Evolutionary conservation across 352 stramenopile genomes (phyloP).

Genomic region (Globisporangium abappressorium): DNA sequence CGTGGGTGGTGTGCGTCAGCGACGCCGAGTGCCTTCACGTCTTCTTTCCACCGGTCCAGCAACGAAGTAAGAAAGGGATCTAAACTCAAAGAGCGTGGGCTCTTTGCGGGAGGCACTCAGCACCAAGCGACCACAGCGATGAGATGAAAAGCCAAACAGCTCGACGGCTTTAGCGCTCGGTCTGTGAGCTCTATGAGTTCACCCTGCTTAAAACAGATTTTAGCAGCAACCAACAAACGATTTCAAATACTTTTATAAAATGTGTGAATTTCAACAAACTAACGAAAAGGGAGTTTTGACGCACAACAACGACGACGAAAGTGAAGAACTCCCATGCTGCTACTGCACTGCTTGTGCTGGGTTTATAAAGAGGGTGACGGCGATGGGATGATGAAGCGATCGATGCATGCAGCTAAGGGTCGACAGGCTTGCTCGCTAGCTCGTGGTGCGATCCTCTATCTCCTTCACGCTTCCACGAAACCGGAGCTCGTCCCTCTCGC

Average conservation of each 20-base stretch:
- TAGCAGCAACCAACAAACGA: too few relatives aligned
- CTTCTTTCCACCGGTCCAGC: too few relatives aligned
- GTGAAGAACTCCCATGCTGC: not conserved
- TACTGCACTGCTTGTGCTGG: not conserved
- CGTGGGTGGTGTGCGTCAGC: not conserved
- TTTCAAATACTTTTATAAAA: not conserved
- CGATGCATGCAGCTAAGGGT: not conserved
- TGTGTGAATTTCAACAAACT: not conserved
- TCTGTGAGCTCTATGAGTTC: too few relatives aligned
- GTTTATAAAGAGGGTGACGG: not conserved
- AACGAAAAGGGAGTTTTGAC: not conserved
- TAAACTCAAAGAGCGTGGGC: too few relatives aligned
- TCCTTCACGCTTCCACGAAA: not conserved
- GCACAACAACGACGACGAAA: not conserved
- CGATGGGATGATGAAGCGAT: not conserved
- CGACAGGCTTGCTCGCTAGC: not conserved
- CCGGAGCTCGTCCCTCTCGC: not conserved
- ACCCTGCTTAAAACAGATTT: too few relatives aligned
- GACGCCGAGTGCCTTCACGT: not conserved
- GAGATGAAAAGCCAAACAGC: too few relatives aligned
- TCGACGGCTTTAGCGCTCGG: too few relatives aligned
- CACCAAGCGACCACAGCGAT: too few relatives aligned
- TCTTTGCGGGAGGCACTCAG: too few relatives aligned
- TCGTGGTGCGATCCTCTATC: not conserved
- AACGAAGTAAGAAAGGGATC: too few relatives aligned